Conservation (phyloP, 108 stramenopile species). For the Epithemia pelagica region DNA sequence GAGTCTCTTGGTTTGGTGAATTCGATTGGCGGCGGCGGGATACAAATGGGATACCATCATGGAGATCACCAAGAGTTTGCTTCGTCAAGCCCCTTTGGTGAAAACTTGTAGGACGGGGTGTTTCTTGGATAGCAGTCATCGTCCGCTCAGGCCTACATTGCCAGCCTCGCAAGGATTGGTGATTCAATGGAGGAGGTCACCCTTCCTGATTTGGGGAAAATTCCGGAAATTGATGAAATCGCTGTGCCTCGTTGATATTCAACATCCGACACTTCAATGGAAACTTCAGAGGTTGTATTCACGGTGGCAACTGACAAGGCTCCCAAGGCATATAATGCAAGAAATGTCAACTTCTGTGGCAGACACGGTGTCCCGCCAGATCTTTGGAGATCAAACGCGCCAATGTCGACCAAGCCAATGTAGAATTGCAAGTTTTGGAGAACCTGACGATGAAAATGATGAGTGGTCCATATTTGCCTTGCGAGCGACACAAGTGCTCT, state of each 20-base stretch:
- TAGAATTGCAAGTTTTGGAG: conserved; percentile 25
- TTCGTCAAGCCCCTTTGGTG: no score
- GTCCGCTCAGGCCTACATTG: conserved; percentile 11
- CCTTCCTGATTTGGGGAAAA: conserved; percentile 33
- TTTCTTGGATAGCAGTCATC: no score
- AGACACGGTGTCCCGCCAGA: not conserved
- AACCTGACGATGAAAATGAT: conserved; percentile 26
- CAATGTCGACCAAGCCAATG: conserved; percentile 7
- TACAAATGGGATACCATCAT: no score
- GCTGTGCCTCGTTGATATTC: conserved; percentile 19
- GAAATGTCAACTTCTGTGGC: not conserved
- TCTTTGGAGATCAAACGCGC: not conserved
- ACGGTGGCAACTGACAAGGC: conserved; percentile 10
- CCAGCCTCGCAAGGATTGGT: conserved; percentile 14
- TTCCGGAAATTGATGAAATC: conserved; percentile 19
- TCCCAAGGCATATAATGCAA: conserved; percentile 8
- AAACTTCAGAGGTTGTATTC: no score
- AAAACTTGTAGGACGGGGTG: no score
- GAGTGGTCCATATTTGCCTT: conserved; percentile 21
- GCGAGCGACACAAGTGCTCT: conserved; percentile 19
- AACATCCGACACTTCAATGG: no score
- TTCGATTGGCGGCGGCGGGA: no score
- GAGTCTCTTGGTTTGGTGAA: no score
- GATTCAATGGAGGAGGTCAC: conserved; percentile 8
- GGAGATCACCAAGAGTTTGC: no score